Percentiles rank a stretch among this genome's conserved stretches.
phyloP scores from a whole-genome alignment of 331 rosid species.

The Rhamnella rubrinervis region DNA sequence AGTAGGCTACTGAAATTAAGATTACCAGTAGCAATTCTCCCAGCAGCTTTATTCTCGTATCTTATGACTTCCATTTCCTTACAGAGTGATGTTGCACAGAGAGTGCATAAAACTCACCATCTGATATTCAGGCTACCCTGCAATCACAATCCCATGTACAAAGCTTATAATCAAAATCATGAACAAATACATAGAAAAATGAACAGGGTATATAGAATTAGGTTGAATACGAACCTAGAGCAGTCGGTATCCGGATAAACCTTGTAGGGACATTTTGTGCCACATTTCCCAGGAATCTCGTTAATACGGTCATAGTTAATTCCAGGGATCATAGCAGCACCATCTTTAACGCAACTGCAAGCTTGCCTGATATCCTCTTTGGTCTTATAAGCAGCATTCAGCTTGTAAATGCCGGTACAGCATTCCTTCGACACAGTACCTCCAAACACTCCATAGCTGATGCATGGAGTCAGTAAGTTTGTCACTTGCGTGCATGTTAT shows the following conservation, averaged over 20 bases:
- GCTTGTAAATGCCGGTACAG: conserved; percentile 46
- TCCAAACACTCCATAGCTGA: conserved; percentile 49
- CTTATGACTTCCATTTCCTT: too few relatives aligned
- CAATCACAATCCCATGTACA: too few relatives aligned
- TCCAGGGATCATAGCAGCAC: conserved; percentile 42
- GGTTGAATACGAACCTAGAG: conserved; percentile 30
- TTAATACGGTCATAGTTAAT: conserved; percentile 48
- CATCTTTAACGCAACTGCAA: conserved; percentile 57
- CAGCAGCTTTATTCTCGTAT: too few relatives aligned
- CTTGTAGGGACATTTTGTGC: conserved; percentile 51
- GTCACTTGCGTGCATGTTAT: conserved; percentile 49
- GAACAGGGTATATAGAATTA: too few relatives aligned
- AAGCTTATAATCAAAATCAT: too few relatives aligned
- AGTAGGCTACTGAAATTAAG: too few relatives aligned
- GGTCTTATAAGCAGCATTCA: conserved; percentile 47
- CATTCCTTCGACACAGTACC: conserved; percentile 47
- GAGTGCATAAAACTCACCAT: too few relatives aligned
- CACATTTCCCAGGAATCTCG: conserved; percentile 32
- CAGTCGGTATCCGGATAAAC: conserved; percentile 70
- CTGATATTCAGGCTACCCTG: too few relatives aligned
- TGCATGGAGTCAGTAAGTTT: conserved; percentile 48
- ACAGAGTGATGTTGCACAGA: too few relatives aligned
- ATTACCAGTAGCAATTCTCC: too few relatives aligned
- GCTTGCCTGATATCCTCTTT: conserved; percentile 43
- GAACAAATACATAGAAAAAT: too few relatives aligned